Conservation (phyloP, 495 filamentous ascomycete genomes). For the Penicillium verhagenii region DNA sequence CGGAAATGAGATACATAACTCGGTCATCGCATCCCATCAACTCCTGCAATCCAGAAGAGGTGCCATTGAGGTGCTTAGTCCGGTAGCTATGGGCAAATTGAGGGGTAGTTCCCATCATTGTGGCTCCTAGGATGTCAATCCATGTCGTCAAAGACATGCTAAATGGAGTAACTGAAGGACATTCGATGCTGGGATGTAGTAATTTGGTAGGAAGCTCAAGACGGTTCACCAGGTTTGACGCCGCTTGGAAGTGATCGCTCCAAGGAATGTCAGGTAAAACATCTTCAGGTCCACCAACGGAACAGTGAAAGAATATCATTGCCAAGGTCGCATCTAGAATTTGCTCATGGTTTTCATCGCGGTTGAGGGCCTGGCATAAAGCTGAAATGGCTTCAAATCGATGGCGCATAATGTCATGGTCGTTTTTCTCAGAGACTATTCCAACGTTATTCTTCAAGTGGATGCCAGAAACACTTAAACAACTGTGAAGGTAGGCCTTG, state of each 20-base stretch:
- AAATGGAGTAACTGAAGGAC: constrained; percentile 69
- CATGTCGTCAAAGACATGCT: constrained; percentile 94
- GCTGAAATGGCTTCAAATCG: constrained; percentile 84
- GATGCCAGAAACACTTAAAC: constrained; percentile 91
- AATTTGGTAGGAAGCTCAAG: constrained; percentile 66
- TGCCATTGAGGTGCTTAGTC: constrained; percentile 74
- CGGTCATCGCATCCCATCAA: constrained; percentile 98
- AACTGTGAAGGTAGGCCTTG: constrained; percentile 92
- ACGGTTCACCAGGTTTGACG: constrained; percentile 74
- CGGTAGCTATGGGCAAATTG: constrained; percentile 90
- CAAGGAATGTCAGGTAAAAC: constrained; percentile 91
- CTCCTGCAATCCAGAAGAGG: constrained; percentile 76
- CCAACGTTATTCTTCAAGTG: constrained; percentile 80
- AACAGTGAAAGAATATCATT: constrained; percentile 97
- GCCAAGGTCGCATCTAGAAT: constrained; percentile 93
- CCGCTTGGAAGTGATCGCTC: constrained; percentile 95
- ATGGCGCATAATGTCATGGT: constrained; percentile 91
- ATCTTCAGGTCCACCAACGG: constrained; percentile 83
- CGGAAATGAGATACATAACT: constrained; percentile 97
- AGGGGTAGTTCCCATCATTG: constrained; percentile 84
- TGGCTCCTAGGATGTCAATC: constrained; percentile 96
- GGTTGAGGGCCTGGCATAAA: constrained; percentile 77
- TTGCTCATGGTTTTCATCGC: constrained; percentile 77
- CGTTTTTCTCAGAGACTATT: constrained; percentile 70
- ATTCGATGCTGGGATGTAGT: constrained; percentile 27